Conservation (phyloP, 1,284 basidiomycete species). For the Heterobasidion annosum region DNA sequence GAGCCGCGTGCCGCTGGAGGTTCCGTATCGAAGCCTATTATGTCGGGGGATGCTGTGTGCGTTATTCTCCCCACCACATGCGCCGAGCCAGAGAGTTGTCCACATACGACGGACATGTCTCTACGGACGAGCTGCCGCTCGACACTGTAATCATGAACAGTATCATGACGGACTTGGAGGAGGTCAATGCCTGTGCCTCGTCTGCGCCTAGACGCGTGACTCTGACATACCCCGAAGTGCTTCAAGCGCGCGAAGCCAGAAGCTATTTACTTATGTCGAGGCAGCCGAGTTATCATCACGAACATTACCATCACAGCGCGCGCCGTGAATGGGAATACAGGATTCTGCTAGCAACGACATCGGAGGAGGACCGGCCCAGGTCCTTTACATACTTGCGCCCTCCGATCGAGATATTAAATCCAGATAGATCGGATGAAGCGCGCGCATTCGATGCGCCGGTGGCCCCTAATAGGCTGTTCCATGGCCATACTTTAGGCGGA, state of each 20-base stretch:
- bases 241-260: background rate
- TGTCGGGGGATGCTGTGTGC: background rate
- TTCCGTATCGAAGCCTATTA: conserved; percentile 6
- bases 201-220: too few relatives aligned
- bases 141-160: background rate
- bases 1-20: conserved; percentile 6
- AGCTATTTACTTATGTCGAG: background rate
- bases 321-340: too few relatives aligned
- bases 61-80: background rate
- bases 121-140: background rate
- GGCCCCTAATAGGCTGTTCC: too few relatives aligned
- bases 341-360: too few relatives aligned
- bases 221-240: background rate
- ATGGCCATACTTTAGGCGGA: too few relatives aligned
- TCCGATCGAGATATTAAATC: too few relatives aligned
- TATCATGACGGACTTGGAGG: background rate
- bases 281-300: too few relatives aligned
- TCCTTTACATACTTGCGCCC: too few relatives aligned
- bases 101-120: background rate
- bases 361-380: too few relatives aligned
- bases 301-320: too few relatives aligned
- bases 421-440: too few relatives aligned
- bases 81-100: background rate
- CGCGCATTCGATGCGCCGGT: too few relatives aligned
- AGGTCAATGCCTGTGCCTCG: background rate